A percentile compares a stretch with the other conserved stretches of the same genome.
These are phyloP conservation scores for Colletotrichum orchidophilum DNA, from an alignment of 2,329 filamentous ascomycete species.

Conservation along the genomic window DNA sequence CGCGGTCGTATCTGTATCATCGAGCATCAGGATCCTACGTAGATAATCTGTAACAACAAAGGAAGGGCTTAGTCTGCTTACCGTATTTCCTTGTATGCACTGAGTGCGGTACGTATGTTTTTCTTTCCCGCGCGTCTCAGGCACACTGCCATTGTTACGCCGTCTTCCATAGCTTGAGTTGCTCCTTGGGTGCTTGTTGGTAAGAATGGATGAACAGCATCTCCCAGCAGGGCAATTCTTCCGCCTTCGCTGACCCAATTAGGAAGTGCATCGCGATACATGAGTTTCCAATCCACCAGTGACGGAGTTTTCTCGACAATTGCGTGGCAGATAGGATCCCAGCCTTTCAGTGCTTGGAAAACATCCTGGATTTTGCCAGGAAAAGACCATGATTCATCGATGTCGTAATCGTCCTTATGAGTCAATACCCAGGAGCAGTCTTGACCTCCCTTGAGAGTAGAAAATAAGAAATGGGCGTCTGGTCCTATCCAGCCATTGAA, in stretches of 20 bases:
- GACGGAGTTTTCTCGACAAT: slow-evolving; percentile 58
- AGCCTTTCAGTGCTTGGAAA: slow-evolving; percentile 58
- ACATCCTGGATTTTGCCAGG: slow-evolving; percentile 63
- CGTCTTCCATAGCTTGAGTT: neutral
- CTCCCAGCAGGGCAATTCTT: slow-evolving; percentile 52
- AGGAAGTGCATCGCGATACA: slow-evolving; percentile 58
- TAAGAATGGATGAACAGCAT: neutral
- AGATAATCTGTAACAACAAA: neutral
- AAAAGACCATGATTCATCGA: slow-evolving; percentile 65
- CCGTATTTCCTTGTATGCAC: neutral
- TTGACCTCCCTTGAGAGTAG: slow-evolving; percentile 63
- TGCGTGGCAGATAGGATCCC: slow-evolving; percentile 46
- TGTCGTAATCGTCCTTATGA: slow-evolving; percentile 62
- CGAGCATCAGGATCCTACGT: neutral
- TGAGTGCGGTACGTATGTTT: neutral
- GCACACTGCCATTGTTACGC: neutral
- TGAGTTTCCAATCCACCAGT: slow-evolving; percentile 61
- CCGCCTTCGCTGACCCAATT: slow-evolving; percentile 57
- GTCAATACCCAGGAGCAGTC: slow-evolving; percentile 69
- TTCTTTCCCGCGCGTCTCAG: neutral
- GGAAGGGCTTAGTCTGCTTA: neutral
- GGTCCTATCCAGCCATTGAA: slow-evolving; percentile 69
- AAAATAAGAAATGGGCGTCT: slow-evolving; percentile 66
- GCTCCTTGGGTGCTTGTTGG: neutral
- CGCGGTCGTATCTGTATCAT: slow-evolving; percentile 48